A percentile compares a stretch with the other conserved stretches of the same genome.
Evolutionary conservation across 108 stramenopile species (phyloP).

Genomic region (Cyclotella distinguenda): DNA sequence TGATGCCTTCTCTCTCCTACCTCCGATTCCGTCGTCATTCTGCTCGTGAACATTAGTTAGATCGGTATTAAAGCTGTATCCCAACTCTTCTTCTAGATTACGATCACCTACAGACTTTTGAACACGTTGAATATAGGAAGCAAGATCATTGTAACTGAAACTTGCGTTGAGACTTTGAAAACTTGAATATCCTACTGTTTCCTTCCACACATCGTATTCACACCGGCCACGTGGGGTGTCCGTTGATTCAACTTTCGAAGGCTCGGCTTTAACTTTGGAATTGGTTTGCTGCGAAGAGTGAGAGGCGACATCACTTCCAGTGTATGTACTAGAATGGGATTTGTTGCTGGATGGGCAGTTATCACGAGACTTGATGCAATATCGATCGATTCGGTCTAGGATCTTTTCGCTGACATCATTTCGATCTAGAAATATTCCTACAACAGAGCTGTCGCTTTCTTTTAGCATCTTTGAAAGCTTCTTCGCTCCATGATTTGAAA

Average conservation of each 20-base stretch:
- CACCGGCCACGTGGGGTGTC: background rate
- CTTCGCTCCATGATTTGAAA: slow-evolving; percentile 16
- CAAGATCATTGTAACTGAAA: slow-evolving; percentile 12
- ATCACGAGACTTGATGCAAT: background rate
- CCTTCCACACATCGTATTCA: slow-evolving; percentile 8
- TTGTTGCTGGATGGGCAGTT: background rate
- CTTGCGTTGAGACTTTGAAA: slow-evolving; percentile 6
- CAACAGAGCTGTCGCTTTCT: background rate
- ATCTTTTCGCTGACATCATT: slow-evolving; percentile 6
- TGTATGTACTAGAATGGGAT: background rate
- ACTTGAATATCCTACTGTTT: slow-evolving; percentile 12
- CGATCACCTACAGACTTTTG: background rate
- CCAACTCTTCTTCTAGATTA: slow-evolving; percentile 4
- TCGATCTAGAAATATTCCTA: slow-evolving; percentile 9
- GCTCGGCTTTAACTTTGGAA: background rate
- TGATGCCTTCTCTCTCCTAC: too few species aligned
- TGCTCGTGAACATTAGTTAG: too few species aligned
- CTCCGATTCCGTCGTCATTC: too few species aligned
- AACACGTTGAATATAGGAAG: slow-evolving; percentile 12
- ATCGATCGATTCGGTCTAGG: slow-evolving; percentile 4
- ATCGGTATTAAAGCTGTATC: too few species aligned
- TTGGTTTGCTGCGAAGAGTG: background rate
- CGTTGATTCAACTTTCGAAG: background rate
- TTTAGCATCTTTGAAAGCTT: slow-evolving; percentile 6
- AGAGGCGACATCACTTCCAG: background rate